Evolutionary conservation across 2,329 filamentous ascomycete genomes (phyloP), one percentile per base, ranked within the genome.

Genomic region (Trichoderma semiorbis): DNA sequence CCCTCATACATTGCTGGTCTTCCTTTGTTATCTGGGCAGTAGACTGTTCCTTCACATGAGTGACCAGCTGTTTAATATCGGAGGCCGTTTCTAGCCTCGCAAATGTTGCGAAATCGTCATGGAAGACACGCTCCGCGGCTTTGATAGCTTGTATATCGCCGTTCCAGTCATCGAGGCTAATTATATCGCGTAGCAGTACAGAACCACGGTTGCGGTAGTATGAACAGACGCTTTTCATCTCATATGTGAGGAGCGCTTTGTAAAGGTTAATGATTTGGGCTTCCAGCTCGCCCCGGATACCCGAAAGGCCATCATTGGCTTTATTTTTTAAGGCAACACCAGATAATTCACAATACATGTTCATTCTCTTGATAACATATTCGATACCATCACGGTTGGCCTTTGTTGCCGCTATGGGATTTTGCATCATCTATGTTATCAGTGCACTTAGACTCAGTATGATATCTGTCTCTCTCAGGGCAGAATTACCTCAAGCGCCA

Each of bases 221-320:
- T 14, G 75, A 78, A 66, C 76, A 81, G 61, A 83, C 75, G 71
- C 81, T 84, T 74, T 81, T 82, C 69, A 84, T 83, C 74, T 81
- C 78, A 74, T 82, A 84, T 2, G 73, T 63, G 26, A 84, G 78
- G 34, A 85, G 78, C 62, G 74, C 77, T 67, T 79, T 75, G 73
- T 84, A 85, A 26, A 84, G 79, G 26, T 78, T 39, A 28, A 79
- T 64, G n/a, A 84, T 75, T 7, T 66, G 69, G 12, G 74, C 71
- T 61, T 80, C 70, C 28, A 79, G 63, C 61, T 78, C 55, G 53
- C 3, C n/a, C 60, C 72, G 73, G 16, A 79, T 16, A 26, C 67
- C 71, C 4, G 68, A 32, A 18, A 72, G 34, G n/a, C 50, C n/a
- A 26, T 70, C 28, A 7, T 66, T 61, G 32, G 39, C 65, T 12